Percentiles rank a stretch among this genome's conserved stretches.
phyloP scores from a whole-genome alignment of 2,329 filamentous ascomycete genomes.

The Alternaria metachromatica region DNA sequence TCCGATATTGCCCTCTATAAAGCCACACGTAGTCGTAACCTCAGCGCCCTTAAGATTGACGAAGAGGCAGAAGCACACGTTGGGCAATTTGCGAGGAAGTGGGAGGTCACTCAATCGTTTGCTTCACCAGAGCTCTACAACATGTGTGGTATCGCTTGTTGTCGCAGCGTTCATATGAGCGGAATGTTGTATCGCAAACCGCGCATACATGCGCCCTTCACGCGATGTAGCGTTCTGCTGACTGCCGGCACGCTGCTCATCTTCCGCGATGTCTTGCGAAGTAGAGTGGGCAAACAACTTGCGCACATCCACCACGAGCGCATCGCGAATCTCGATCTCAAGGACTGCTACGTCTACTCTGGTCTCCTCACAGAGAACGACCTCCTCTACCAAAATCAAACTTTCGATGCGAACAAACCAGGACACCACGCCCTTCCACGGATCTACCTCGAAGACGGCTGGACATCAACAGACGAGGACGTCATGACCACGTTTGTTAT shows the following conservation, averaged over 20 bases:
- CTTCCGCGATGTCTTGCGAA: constrained; percentile 66
- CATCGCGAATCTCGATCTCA: constrained; percentile 64
- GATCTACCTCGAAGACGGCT: constrained; percentile 66
- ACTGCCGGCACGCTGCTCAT: constrained; percentile 66
- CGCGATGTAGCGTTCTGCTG: constrained; percentile 66
- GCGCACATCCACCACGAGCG: constrained; percentile 68
- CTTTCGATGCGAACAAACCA: constrained; percentile 68
- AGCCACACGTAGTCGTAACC: constrained; percentile 63
- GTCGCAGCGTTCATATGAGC: constrained; percentile 67
- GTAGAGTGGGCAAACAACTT: constrained; percentile 61
- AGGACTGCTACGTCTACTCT: constrained; percentile 70
- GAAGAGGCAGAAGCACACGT: constrained; percentile 69
- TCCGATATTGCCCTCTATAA: constrained; percentile 66
- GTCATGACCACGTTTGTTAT: constrained; percentile 72
- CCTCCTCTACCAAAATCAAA: constrained; percentile 68
- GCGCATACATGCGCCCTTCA: constrained; percentile 67
- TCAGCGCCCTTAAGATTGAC: constrained; percentile 67
- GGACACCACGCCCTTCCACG: constrained; percentile 65
- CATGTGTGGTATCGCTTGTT: constrained; percentile 69
- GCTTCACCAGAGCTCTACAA: constrained; percentile 72
- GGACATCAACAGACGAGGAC: constrained; percentile 69
- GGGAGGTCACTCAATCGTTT: constrained; percentile 69
- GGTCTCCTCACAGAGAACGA: constrained; percentile 68
- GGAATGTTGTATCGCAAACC: constrained; percentile 70
- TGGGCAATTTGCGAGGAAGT: constrained; percentile 71